Evolutionary conservation across 129 eudicot genomes (phyloP).

Genomic region (Pulicaria dysenterica): DNA sequence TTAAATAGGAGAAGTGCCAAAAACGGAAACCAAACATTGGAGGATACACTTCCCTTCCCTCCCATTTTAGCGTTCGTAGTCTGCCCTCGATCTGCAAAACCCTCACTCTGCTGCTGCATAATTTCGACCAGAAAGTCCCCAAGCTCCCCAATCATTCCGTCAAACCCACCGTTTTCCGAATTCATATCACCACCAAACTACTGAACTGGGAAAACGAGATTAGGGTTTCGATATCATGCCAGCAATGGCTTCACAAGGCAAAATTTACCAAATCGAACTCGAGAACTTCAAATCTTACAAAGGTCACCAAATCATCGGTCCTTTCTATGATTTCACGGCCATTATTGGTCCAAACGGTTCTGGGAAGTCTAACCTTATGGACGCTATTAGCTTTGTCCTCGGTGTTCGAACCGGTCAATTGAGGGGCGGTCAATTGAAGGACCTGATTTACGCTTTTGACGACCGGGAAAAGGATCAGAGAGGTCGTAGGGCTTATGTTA

Average conservation of each 20-base stretch:
- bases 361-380: conserved; percentile 96
- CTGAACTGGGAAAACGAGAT: conserved; percentile 13
- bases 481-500: conserved; percentile 85
- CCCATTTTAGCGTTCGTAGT: conserved; percentile 13
- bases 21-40: neutral
- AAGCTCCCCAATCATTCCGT: neutral
- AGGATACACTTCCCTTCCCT: conserved; percentile 35
- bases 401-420: conserved; percentile 97
- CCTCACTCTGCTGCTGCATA: conserved; percentile 20
- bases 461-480: conserved; percentile 79
- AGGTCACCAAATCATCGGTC: conserved; percentile 86
- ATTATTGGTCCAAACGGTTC: conserved; percentile 97
- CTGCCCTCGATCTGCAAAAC: conserved; percentile 21
- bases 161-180: neutral
- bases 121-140: neutral
- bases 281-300: conserved; percentile 98
- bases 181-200: neutral
- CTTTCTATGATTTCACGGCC: conserved; percentile 90
- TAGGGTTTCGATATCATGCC: conserved; percentile 59
- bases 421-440: conserved; percentile 86
- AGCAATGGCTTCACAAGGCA: conserved; percentile 58
- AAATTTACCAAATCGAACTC: conserved; percentile 84
- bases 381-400: conserved; percentile 94
- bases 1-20: no score
- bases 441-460: conserved; percentile 82